phyloP scores from a whole-genome alignment of 345 rosid species.

The Gossypium bickii region DNA sequence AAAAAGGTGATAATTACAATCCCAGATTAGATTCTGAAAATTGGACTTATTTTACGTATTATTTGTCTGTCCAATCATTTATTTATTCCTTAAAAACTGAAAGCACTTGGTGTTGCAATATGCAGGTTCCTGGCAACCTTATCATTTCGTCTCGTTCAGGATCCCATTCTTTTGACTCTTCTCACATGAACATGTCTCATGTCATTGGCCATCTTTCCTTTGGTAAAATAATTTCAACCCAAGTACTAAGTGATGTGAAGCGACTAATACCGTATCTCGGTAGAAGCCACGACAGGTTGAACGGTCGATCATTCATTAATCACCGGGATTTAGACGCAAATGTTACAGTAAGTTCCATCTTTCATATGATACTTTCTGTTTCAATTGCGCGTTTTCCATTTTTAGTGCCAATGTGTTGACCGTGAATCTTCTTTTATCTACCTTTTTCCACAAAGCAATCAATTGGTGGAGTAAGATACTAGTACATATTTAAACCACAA shows the following conservation, averaged over 20 bases:
- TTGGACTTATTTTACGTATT: background rate
- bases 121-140: conserved; percentile 94
- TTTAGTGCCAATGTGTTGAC: background rate
- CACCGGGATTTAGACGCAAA: conserved; percentile 69
- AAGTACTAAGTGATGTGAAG: conserved; percentile 55
- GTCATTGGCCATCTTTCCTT: conserved; percentile 85
- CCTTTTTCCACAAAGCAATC: background rate
- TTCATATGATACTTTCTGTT: conserved; percentile 5
- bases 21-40: background rate
- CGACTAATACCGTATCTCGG: conserved; percentile 77
- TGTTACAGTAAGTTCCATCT: conserved; percentile 72
- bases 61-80: background rate
- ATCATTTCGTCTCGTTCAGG: conserved; percentile 81
- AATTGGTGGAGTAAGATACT: background rate
- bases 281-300: conserved; percentile 68
- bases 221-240: conserved; percentile 63
- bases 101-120: conserved; percentile 12
- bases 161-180: conserved; percentile 88
- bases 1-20: conserved; percentile 57
- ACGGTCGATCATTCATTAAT: conserved; percentile 74
- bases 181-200: conserved; percentile 94
- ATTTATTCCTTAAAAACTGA: background rate
- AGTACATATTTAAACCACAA: background rate
- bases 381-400: conserved; percentile 2
- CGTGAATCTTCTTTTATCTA: background rate